phyloP scores from a whole-genome alignment of 148 eudicot species.

The Rhododendron ovatum region DNA sequence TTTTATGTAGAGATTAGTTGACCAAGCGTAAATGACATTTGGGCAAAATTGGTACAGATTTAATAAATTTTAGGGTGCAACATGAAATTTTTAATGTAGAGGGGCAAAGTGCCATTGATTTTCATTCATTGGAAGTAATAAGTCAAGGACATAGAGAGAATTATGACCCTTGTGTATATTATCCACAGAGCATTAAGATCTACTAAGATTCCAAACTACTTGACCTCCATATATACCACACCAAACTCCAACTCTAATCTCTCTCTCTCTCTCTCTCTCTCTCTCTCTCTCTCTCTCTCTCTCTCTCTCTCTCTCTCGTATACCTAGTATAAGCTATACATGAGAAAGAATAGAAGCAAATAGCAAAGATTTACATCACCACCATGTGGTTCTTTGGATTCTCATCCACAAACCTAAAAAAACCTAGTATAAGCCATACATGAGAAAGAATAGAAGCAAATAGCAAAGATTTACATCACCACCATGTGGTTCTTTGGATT shows the following conservation, averaged over 20 bases:
- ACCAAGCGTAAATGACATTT: neutral
- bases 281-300: no score
- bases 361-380: neutral
- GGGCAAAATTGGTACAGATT: no score
- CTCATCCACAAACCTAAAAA: conserved; percentile 19
- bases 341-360: neutral
- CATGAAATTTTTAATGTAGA: neutral
- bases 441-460: neutral
- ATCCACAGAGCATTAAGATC: neutral
- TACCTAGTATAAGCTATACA: neutral
- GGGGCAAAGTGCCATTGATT: neutral
- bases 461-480: neutral
- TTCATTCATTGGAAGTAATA: neutral
- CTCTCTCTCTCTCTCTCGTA: neutral
- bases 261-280: no score
- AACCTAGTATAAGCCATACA: conserved; percentile 1
- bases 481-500: conserved; percentile 38
- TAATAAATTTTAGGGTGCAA: neutral
- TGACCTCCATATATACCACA: no score
- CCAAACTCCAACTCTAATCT: no score
- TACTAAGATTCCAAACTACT: neutral
- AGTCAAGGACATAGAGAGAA: no score
- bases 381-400: conserved; percentile 38
- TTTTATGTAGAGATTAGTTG: neutral
- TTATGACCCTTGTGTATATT: no score